Base-by-base conservation (phyloP, 2,329 filamentous ascomycete species). In the Paracoccidioides lutzii region DNA sequence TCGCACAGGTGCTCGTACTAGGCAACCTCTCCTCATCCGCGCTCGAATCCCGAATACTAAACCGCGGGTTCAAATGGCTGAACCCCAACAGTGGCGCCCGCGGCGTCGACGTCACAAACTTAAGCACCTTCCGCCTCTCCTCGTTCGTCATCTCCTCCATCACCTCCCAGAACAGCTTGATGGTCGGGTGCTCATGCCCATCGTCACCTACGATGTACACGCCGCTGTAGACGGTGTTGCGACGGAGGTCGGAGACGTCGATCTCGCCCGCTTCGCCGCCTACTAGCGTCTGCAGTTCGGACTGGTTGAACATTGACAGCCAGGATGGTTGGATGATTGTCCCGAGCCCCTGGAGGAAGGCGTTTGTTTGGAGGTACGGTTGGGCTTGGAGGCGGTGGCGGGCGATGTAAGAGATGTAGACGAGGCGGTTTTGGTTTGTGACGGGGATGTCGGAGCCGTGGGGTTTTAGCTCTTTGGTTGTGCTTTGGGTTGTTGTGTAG, bases 241-340 rank as follows among this genome's bases (percentile, higher is more conserved):
- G 77, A 30, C 90, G 82, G 43, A 97, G 78, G 68, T 98, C 93
- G 33, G 86, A 82, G 40, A 98, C 79, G 65, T 96, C 86, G 57
- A 98, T 94, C 59, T 88, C 84, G 8, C 84, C 84, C 33, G 83
- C 85, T 63, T 95, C 90, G 45, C 93, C 93, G 54, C 90, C 88
- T 14, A 98, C 87, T 5, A 98, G 83, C 1, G 88, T 93, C 72
- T 97, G 93, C 4, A 98, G 79, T 69, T 98, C 93, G 3, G 82
- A 82, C 69, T 96, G 91, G 70, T 98, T 98, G 76, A 98, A 98
- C 93, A 98, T 97, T 64, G 86, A 90, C 4, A 98, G 79, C 93
- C 93, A 98, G 3, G 82, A 82, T 0, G 91, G 90, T 57, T 90
- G 85, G 61, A 98, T 93, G 66, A 98, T 95, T 60, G 84, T 79